These are phyloP conservation scores for Fusarium graminum DNA, from an alignment of 2,329 filamentous ascomycete genomes.

Conservation along the genomic window DNA sequence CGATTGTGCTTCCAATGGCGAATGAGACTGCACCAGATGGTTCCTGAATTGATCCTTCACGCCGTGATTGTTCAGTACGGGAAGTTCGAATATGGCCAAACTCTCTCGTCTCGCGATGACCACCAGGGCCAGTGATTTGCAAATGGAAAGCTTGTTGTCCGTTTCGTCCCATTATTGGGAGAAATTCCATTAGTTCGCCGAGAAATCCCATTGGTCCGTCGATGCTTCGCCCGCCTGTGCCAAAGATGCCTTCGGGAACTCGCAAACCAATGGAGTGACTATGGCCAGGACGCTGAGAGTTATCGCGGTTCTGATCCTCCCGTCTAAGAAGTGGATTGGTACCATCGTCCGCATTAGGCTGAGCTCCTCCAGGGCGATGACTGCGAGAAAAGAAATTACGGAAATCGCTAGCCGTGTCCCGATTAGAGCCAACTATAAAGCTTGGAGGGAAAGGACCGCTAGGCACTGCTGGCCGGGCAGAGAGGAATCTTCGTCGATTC, in stretches of 20 bases:
- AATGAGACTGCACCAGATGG: slow-evolving; percentile 84
- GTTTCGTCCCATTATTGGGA: slow-evolving; percentile 62
- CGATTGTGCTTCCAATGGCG: slow-evolving; percentile 75
- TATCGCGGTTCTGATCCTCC: slow-evolving; percentile 59
- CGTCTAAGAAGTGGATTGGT: slow-evolving; percentile 88
- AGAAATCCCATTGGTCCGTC: slow-evolving; percentile 68
- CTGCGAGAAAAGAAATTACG: slow-evolving; percentile 64
- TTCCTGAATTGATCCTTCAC: slow-evolving; percentile 65
- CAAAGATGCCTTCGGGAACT: slow-evolving; percentile 62
- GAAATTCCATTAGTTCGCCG: slow-evolving; percentile 68
- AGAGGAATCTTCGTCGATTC: slow-evolving; percentile 52
- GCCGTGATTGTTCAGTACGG: slow-evolving; percentile 61
- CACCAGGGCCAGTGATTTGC: slow-evolving; percentile 66
- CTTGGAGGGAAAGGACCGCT: slow-evolving; percentile 72
- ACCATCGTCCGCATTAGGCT: slow-evolving; percentile 79
- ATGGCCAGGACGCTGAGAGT: slow-evolving; percentile 62
- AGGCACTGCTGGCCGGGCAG: slow-evolving; percentile 55
- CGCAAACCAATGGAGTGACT: slow-evolving; percentile 68
- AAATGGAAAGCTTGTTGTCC: slow-evolving; percentile 69
- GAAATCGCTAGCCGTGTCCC: slow-evolving; percentile 67
- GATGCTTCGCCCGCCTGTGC: slow-evolving; percentile 53
- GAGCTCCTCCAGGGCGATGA: slow-evolving; percentile 66
- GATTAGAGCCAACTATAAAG: slow-evolving; percentile 66
- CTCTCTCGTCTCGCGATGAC: slow-evolving; percentile 66
- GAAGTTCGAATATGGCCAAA: slow-evolving; percentile 57